phyloP scores from a whole-genome alignment of 345 rosid genomes.

The Arabidopsis arenosa region DNA sequence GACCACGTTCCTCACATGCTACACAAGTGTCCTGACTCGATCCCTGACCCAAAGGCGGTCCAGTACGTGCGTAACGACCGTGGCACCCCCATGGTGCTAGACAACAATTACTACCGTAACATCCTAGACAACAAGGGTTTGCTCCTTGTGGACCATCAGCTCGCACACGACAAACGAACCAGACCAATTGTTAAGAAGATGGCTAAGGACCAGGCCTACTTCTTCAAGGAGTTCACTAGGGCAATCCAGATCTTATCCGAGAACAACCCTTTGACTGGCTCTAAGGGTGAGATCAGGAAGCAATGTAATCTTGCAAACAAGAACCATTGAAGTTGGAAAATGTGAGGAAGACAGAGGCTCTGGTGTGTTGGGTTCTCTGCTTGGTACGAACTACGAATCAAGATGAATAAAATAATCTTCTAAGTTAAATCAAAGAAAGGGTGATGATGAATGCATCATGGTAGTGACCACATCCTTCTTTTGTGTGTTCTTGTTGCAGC shows the following conservation, averaged over 20 bases:
- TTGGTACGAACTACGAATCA: slow-evolving; percentile 29
- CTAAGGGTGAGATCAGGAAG: slow-evolving; percentile 92
- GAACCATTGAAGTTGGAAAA: slow-evolving; percentile 56
- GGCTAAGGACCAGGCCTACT: slow-evolving; percentile 93
- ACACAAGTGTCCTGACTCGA: slow-evolving; percentile 90
- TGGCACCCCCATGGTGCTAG: slow-evolving; percentile 90
- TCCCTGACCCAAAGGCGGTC: slow-evolving; percentile 94
- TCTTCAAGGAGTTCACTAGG: slow-evolving; percentile 89
- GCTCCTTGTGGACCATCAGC: slow-evolving; percentile 86
- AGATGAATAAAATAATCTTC: slow-evolving; percentile 31
- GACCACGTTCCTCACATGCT: slow-evolving; percentile 92
- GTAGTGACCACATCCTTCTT: slow-evolving; percentile 42
- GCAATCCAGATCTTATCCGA: slow-evolving; percentile 85
- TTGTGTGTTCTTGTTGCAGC: slow-evolving; percentile 39
- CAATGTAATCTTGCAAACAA: slow-evolving; percentile 88
- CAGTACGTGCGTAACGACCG: slow-evolving; percentile 97
- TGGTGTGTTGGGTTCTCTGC: slow-evolving; percentile 36
- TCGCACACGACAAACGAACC: slow-evolving; percentile 85
- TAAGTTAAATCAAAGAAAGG: slow-evolving; percentile 36
- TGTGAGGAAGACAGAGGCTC: slow-evolving; percentile 19
- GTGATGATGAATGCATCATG: slow-evolving; percentile 44
- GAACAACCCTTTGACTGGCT: slow-evolving; percentile 92
- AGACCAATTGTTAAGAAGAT: slow-evolving; percentile 89
- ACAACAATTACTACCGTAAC: slow-evolving; percentile 97
- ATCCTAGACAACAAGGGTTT: slow-evolving; percentile 92